Evolutionary conservation across 495 filamentous ascomycete genomes (phyloP), one percentile per base, ranked within the genome.

Genomic region (Haplographium delicatum): DNA sequence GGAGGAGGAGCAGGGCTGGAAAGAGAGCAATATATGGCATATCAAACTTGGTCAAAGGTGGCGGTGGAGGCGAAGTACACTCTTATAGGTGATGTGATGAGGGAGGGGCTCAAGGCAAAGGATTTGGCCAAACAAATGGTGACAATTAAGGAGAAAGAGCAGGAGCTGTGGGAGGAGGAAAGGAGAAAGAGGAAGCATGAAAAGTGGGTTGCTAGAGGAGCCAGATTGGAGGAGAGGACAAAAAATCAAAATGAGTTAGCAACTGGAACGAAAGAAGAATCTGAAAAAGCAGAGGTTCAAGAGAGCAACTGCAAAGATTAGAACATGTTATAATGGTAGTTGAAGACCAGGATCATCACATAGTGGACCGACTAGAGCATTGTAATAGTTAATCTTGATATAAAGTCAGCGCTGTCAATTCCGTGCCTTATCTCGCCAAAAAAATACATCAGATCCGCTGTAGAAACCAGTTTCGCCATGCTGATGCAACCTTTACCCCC

Each of bases 381-480:
- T n/a, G n/a, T n/a, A n/a, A n/a, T n/a, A n/a, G n/a, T n/a, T n/a
- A n/a, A n/a, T n/a, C n/a, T n/a, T n/a, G n/a, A n/a, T n/a, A n/a
- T n/a, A n/a, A n/a, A n/a, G n/a, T n/a, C n/a, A n/a, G n/a, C n/a
- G n/a, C n/a, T n/a, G n/a, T 51, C 8, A 19, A 15, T 50, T 20
- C 16, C 13, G 46, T 41, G 22, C 34, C 41, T 30, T 28, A 37
- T 57, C 43, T 44, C 44, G 28, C 37, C n/a, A n/a, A n/a, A 31
- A 49, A 47, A 44, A 57, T 23, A 20, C 44, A 35, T 34, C 55
- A 54, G 30, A 51, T 44, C 51, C 47, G 51, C 28, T 42, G 23
- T 43, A 33, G 37, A 52, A 41, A 51, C 27, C 57, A 33, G 28
- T 34, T 60, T 60, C 57, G 57, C 57, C 57, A 23, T 52, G 57